These are phyloP conservation scores for Ustilaginoidea virens DNA, from an alignment of 2,329 filamentous ascomycete genomes.

Conservation along the genomic window DNA sequence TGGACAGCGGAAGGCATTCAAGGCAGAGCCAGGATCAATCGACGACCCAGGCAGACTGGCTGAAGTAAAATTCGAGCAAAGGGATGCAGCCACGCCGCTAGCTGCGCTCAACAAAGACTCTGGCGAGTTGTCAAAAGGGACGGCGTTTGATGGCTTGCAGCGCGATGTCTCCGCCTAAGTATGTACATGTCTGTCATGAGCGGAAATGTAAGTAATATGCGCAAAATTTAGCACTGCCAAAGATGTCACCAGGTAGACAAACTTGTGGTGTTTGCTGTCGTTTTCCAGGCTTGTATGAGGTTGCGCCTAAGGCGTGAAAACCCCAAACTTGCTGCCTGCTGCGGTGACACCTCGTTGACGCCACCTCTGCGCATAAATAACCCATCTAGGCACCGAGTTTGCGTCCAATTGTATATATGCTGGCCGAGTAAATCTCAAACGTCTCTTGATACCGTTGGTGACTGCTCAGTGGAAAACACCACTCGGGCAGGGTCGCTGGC, in stretches of 20 bases:
- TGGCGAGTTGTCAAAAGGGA: constrained; percentile 10
- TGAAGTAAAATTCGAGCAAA: constrained; percentile 24
- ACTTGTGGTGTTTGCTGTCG: too few relatives aligned
- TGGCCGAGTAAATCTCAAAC: too few relatives aligned
- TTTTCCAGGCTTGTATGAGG: too few relatives aligned
- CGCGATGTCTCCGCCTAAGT: constrained; percentile 2
- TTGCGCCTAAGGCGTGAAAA: too few relatives aligned
- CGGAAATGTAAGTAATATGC: not conserved
- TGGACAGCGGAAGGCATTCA: constrained; percentile 22
- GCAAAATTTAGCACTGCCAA: not conserved
- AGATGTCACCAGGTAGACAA: not conserved
- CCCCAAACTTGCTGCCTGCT: constrained; percentile 1
- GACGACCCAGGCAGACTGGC: constrained; percentile 31
- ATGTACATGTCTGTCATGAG: not conserved
- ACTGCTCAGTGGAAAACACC: too few relatives aligned
- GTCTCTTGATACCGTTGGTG: too few relatives aligned
- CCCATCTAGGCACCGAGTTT: not conserved
- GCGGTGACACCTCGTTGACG: not conserved
- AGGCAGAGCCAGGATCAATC: constrained; percentile 27
- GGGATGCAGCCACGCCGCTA: constrained; percentile 9
- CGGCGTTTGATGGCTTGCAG: constrained; percentile 16
- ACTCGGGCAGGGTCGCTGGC: too few relatives aligned
- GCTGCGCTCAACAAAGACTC: constrained; percentile 13
- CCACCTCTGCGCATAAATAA: not conserved
- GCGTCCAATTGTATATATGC: too few relatives aligned